Conservation (phyloP, 495 filamentous ascomycete species). For the Neurospora sp. region DNA sequence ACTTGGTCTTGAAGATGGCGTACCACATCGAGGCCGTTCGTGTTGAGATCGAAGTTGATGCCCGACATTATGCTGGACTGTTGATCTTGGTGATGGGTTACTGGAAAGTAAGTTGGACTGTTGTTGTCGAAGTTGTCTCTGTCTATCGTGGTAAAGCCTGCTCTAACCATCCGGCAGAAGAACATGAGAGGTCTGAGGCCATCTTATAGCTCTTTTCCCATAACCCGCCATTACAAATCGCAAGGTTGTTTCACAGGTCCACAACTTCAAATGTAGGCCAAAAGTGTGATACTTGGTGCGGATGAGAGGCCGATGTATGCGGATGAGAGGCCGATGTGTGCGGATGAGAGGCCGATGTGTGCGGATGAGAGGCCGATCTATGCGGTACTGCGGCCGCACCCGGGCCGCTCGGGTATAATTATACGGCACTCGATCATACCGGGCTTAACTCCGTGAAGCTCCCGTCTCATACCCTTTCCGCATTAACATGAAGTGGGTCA, state of each 20-base stretch:
- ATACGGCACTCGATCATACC: background rate
- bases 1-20: constrained; percentile 28
- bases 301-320: background rate
- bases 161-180: background rate
- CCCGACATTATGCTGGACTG: background rate
- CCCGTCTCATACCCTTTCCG: background rate
- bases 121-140: background rate
- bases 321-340: background rate
- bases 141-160: background rate
- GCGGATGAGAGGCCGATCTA: background rate
- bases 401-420: background rate
- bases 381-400: background rate
- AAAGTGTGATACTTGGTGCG: background rate
- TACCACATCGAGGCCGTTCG: constrained; percentile 25
- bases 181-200: background rate
- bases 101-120: background rate
- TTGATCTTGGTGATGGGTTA: background rate
- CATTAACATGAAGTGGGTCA: background rate
- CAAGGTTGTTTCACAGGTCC: background rate
- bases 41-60: constrained; percentile 10
- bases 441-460: background rate
- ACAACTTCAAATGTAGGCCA: background rate
- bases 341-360: background rate
- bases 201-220: background rate
- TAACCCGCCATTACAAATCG: background rate